These are phyloP conservation scores for Kwoniella sp. DNA, from an alignment of 768 basidiomycete genomes.

Conservation along the genomic window DNA sequence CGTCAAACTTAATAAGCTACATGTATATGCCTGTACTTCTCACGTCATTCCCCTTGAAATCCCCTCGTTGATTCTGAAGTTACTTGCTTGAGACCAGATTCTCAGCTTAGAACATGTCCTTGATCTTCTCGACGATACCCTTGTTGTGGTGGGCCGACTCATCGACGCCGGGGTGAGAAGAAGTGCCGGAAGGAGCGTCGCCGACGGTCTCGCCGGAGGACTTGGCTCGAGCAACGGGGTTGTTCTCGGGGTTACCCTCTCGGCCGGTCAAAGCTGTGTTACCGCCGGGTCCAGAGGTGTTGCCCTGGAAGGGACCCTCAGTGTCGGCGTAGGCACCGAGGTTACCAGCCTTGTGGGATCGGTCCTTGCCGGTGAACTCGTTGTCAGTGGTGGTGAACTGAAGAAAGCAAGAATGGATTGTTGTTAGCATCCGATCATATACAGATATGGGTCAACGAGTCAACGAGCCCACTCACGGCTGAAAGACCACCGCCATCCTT, in stretches of 20 bases:
- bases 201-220: slow-evolving; percentile 17
- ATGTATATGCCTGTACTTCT: slow-evolving; percentile 9
- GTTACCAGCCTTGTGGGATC: slow-evolving; percentile 19
- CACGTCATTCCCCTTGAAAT: not conserved
- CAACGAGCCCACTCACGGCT: not conserved
- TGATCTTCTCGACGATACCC: slow-evolving; percentile 27
- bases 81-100: not conserved
- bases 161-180: slow-evolving; percentile 14
- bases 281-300: slow-evolving; percentile 38
- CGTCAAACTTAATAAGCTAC: slow-evolving; percentile 10
- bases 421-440: no score
- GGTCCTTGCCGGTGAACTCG: slow-evolving; percentile 42
- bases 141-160: slow-evolving; percentile 4
- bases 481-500: slow-evolving; percentile 5
- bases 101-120: slow-evolving; percentile 19
- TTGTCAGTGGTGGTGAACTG: slow-evolving; percentile 43
- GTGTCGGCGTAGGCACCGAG: slow-evolving; percentile 43
- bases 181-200: slow-evolving; percentile 11
- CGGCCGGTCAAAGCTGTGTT: slow-evolving; percentile 47
- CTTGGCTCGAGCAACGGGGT: slow-evolving; percentile 44
- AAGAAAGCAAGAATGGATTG: no score
- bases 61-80: not conserved
- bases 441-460: no score
- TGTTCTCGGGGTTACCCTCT: slow-evolving; percentile 37
- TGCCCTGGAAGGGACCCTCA: slow-evolving; percentile 32